Percentiles rank a stretch among this genome's conserved stretches.
Conservation (phyloP, 2,329 filamentous ascomycete genomes). For the Rhexocercosporidium sp. region DNA sequence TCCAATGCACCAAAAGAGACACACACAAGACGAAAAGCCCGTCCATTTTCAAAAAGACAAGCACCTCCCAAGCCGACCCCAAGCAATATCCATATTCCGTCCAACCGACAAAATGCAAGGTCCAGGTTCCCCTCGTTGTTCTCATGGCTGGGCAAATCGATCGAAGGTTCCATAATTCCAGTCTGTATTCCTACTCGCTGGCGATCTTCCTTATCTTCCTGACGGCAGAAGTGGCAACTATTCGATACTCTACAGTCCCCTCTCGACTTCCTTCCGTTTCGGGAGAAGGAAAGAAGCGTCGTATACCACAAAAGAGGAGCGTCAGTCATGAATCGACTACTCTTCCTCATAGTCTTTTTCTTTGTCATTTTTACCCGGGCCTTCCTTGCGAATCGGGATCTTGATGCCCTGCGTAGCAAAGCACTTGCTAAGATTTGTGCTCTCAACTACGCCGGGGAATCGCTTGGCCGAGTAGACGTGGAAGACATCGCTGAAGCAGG, state of each 20-base stretch:
- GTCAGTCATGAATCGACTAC: constrained; percentile 10
- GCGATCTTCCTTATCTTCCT: no score
- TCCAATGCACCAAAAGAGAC: no score
- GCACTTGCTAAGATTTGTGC: constrained; percentile 86
- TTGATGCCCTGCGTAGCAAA: constrained; percentile 96
- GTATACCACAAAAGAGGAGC: background rate
- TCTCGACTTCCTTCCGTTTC: background rate
- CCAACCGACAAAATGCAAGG: no score
- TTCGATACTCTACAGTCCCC: background rate
- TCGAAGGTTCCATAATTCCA: no score
- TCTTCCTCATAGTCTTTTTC: constrained; percentile 40
- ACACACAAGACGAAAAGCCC: no score
- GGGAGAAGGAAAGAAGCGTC: background rate
- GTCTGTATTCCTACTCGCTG: no score
- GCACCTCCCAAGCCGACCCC: no score
- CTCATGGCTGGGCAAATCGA: no score
- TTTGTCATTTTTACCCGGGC: constrained; percentile 43
- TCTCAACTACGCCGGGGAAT: constrained; percentile 96
- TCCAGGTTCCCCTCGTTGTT: no score
- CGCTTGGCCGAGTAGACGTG: constrained; percentile 97
- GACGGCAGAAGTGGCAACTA: no score
- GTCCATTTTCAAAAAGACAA: no score
- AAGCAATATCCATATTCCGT: no score
- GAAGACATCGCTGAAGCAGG: constrained; percentile 86
- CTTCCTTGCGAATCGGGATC: constrained; percentile 93